Percentiles rank a stretch among this genome's conserved stretches.
These are phyloP conservation scores for Trametes cinnabarina DNA, from an alignment of 768 basidiomycete genomes.

Conservation along the genomic window DNA sequence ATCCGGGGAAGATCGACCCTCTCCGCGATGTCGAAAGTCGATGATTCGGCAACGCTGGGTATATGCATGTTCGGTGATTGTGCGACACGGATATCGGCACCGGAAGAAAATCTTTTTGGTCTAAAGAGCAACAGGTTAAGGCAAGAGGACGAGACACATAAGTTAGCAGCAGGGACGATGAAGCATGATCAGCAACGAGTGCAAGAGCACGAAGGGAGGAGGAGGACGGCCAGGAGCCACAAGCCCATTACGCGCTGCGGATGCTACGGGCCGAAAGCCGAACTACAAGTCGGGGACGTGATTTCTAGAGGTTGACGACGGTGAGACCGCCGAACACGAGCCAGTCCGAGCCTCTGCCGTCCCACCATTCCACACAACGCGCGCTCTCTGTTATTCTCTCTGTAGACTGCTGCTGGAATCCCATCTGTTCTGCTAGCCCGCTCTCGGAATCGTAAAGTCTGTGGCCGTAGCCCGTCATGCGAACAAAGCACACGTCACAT, in stretches of 20 bases:
- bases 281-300: no score
- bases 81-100: no score
- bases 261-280: neutral
- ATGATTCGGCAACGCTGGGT: neutral
- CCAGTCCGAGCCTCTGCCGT: no score
- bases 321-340: no score
- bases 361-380: no score
- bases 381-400: no score
- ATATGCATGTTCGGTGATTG: slow-evolving; percentile 16
- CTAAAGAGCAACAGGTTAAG: neutral
- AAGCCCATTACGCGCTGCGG: neutral
- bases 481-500: slow-evolving; percentile 76
- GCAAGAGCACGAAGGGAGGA: neutral
- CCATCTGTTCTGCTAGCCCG: no score
- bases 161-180: slow-evolving; percentile 6
- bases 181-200: neutral
- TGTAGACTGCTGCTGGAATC: no score
- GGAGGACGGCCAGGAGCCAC: neutral
- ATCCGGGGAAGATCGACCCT: slow-evolving; percentile 51
- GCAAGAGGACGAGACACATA: slow-evolving; percentile 1
- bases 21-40: slow-evolving; percentile 13
- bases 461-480: slow-evolving; percentile 44
- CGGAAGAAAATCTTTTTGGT: neutral
- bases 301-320: no score
- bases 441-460: no score